phyloP scores from a whole-genome alignment of 495 filamentous ascomycete species.

The Hypoxylon rickii region DNA sequence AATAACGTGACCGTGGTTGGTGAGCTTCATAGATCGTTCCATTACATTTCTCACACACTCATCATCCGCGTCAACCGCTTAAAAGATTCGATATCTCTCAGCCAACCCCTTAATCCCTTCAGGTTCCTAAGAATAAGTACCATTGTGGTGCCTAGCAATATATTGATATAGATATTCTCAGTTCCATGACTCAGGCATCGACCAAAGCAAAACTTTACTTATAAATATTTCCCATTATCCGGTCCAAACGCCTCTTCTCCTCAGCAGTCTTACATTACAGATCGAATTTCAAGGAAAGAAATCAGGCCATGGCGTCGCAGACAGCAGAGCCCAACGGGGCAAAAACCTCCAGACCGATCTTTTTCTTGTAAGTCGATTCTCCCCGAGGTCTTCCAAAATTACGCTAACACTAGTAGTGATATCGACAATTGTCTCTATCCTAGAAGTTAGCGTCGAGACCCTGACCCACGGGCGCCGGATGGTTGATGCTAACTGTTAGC shows the following conservation, averaged over 20 bases:
- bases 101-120: background rate
- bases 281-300: background rate
- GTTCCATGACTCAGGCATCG: too few species aligned
- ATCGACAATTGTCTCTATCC: conserved; percentile 95
- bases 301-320: conserved; percentile 31
- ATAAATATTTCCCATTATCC: too few species aligned
- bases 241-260: too few species aligned
- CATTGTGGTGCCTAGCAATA: background rate
- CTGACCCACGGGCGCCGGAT: background rate
- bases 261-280: background rate
- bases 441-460: conserved; percentile 56
- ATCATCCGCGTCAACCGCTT: conserved; percentile 5
- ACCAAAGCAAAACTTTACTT: too few species aligned
- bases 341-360: conserved; percentile 38
- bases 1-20: too few species aligned
- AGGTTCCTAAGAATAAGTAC: background rate
- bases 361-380: conserved; percentile 51
- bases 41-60: conserved; percentile 5
- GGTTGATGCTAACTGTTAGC: conserved; percentile 13
- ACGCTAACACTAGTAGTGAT: conserved; percentile 54
- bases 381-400: background rate
- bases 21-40: conserved; percentile 3
- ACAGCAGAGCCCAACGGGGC: conserved; percentile 20
- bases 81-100: conserved; percentile 1
- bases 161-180: too few species aligned